Conservation (phyloP, 768 basidiomycete genomes). For the Tremella yokohamensis region DNA sequence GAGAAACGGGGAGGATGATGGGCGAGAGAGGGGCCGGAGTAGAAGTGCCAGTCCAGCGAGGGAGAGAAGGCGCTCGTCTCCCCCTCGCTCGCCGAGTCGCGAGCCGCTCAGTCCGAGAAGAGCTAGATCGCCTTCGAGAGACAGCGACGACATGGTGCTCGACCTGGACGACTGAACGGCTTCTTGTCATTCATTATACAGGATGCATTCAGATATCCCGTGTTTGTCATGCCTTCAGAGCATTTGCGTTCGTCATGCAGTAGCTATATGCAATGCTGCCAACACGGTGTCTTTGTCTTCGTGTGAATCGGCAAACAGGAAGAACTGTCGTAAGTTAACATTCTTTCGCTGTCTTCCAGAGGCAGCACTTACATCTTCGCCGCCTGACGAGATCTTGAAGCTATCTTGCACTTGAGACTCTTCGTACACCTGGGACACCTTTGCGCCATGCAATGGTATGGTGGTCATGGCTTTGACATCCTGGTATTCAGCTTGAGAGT, state of each 20-base stretch:
- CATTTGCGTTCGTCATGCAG: slow-evolving; percentile 1
- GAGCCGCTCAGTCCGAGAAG: not conserved
- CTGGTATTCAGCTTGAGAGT: slow-evolving; percentile 12
- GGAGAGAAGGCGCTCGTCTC: not conserved
- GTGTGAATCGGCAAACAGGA: slow-evolving; percentile 41
- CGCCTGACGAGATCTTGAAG: slow-evolving; percentile 33
- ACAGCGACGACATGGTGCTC: slow-evolving; percentile 42
- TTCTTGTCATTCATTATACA: not conserved
- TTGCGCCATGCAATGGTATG: slow-evolving; percentile 19
- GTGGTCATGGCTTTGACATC: slow-evolving; percentile 34
- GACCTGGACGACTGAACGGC: slow-evolving; percentile 30
- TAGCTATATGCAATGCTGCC: slow-evolving; percentile 24
- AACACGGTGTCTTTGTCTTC: slow-evolving; percentile 41
- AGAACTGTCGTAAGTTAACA: slow-evolving; percentile 29
- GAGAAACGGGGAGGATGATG: slow-evolving; percentile 13
- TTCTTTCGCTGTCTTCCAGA: not conserved
- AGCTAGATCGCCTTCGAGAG: slow-evolving; percentile 3
- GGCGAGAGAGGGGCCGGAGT: slow-evolving; percentile 21
- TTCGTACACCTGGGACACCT: slow-evolving; percentile 35
- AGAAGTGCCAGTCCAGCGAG: slow-evolving; percentile 3
- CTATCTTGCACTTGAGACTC: slow-evolving; percentile 44
- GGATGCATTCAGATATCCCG: slow-evolving; percentile 6
- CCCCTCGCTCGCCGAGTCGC: not conserved
- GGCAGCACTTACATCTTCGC: slow-evolving; percentile 26
- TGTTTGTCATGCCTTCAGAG: not conserved